Conservation (phyloP, 441 rosid species). For the Francoa sonchifolia region DNA sequence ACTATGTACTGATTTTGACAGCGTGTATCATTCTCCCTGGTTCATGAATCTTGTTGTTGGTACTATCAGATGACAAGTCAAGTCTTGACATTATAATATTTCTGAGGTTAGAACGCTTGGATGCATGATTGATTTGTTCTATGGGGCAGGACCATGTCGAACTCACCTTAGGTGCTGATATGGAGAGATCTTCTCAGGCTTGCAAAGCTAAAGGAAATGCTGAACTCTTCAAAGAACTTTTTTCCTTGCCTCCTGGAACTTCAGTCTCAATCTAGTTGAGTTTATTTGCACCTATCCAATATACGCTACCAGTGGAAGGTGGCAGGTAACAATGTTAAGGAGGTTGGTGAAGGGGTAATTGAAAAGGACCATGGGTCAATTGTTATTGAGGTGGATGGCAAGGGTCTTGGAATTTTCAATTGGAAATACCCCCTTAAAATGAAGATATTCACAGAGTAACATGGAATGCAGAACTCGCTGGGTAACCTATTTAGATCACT, state of each 20-base stretch:
- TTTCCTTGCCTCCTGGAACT: conserved; percentile 16
- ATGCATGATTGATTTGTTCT: conserved; percentile 21
- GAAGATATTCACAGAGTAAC: conserved; percentile 3
- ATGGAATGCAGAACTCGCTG: no score
- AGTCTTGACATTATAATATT: conserved; percentile 13
- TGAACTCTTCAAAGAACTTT: conserved; percentile 16
- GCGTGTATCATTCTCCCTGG: conserved; percentile 27
- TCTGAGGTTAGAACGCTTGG: conserved; percentile 21
- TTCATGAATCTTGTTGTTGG: conserved; percentile 21
- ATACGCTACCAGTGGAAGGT: conserved; percentile 21
- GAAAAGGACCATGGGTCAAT: conserved; percentile 21
- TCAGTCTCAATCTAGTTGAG: conserved; percentile 25
- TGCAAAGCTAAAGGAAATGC: conserved; percentile 16
- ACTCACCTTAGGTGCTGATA: conserved; percentile 21
- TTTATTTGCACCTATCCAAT: conserved; percentile 21
- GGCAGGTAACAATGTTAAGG: conserved; percentile 24
- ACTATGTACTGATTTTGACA: conserved; percentile 21
- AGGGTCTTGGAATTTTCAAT: neutral
- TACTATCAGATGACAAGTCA: conserved; percentile 17
- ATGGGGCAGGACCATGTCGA: conserved; percentile 24
- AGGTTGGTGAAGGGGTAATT: conserved; percentile 21
- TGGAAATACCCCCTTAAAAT: conserved; percentile 2
- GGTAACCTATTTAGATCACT: no score
- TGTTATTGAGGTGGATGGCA: conserved; percentile 7
- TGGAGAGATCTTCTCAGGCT: conserved; percentile 29